Evolutionary conservation across 257 asterid species (phyloP), one percentile per base, ranked within the genome.

Genomic region (Ehretia macrophylla): DNA sequence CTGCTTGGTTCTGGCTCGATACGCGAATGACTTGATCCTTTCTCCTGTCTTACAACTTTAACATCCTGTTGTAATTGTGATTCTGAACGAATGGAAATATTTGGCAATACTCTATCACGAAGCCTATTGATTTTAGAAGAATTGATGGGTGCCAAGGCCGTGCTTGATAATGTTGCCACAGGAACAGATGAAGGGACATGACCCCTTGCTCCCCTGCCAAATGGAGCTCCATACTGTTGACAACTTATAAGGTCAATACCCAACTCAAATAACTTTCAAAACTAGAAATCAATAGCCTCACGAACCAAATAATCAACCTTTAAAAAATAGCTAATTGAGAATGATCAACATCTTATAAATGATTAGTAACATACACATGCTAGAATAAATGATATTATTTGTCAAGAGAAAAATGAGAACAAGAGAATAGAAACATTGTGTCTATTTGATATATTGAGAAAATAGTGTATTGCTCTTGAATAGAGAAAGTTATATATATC

Each of bases 161-260:
- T 1, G 35, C 6, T 27, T 27, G 35, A 27, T 27, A 6, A 27
- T 27, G 35, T 27, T 27, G 56, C 51, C 45, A 32, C 71, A 37
- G 68, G 75, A 78, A 63, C 56, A 38, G 68, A 37, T 39, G 50
- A 16, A 35, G 73, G 13, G 21, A 17, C 38, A 4, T 48, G 48
- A 50, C 17, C 35, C 14, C 10, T 55, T 66, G 42, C 67, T 17
- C 61, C 53, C 57, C 48, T 44, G 16, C 35, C 27, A 48, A 70
- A 72, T 59, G 55, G 11, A 55, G 66, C 60, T 52, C 27, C 48
- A 42, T 44, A 73, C 84, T 80, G 77, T 20, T 21, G 49, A 67
- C 58, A 40, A 44, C 51, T 52, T 52, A 16, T 32, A 56, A 23
- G 39, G 10, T 56, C 54, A 56, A 56, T 11, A 14, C 13, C 32